Base-by-base conservation (phyloP, 805 yeast species). In the Saccharomycopsis sp. region DNA sequence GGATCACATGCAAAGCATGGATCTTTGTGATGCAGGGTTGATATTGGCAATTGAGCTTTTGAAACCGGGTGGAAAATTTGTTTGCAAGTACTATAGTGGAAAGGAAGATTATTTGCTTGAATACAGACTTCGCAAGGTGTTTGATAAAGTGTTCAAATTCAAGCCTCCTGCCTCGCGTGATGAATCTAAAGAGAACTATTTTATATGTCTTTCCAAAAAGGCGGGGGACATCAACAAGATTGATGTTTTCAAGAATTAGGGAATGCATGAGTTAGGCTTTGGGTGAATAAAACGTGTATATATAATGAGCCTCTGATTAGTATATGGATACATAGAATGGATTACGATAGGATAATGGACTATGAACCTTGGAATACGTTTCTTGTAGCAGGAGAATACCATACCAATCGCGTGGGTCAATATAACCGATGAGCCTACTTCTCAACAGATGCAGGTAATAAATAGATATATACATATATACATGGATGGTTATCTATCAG, bases 51-150 rank as follows among this genome's bases (percentile, higher is more conserved):
- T 86, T 56, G 86, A 84, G 61, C 71, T 88, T n/a, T 72, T 94
- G 25, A 82, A 76, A 61, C 81, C 84, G 2, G 81, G 81, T 25
- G 99, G 99, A 0, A 66, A 74, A 9, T 81, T 89, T 66, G 86
- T 90, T 14, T 87, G 96, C 75, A 94, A 94, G 71, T 86, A 85
- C 65, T 92, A 81, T 70, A 81, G 92, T 0, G 99, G 99, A 0
- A 75, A 79, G 47, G 96, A 90, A 64, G 97, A 91, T 66, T 67
- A 66, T 14, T 68, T 77, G 2, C 74, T 93, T n/a, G 87, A 87
- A 64, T 67, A 71, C 17, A 74, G 88, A 64, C 72, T 93, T 61
- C 72, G 74, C 35, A 72, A 70, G 53, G 81, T 81, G 17, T 94
- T 94, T 70, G 71, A 73, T 1, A 78, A 73, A 54, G 97, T 91